phyloP scores from a whole-genome alignment of 2,329 filamentous ascomycete species.

The Sporothrix globosa region DNA sequence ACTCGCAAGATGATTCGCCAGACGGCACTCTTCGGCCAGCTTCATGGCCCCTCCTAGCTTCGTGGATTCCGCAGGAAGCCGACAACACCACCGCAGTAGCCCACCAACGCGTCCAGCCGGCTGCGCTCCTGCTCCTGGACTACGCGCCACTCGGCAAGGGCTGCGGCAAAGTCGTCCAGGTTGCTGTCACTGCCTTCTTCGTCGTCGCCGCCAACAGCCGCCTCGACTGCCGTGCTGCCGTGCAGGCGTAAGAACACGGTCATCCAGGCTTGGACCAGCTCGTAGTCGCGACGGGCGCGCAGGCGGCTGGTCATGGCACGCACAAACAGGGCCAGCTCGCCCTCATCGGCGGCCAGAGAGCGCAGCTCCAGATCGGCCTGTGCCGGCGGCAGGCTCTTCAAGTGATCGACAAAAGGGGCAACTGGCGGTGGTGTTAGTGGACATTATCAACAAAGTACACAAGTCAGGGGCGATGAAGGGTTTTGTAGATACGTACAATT shows the following conservation, averaged over 20 bases:
- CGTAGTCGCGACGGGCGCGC: slow-evolving; percentile 75
- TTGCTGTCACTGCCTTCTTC: slow-evolving; percentile 42
- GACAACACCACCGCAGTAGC: slow-evolving; percentile 85
- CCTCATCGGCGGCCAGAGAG: slow-evolving; percentile 61
- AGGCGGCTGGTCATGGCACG: slow-evolving; percentile 75
- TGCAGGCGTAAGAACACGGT: slow-evolving; percentile 86
- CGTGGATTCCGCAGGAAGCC: slow-evolving; percentile 72
- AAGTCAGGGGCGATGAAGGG: no score
- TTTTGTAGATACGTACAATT: slow-evolving; percentile 57
- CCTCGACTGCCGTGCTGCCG: slow-evolving; percentile 33
- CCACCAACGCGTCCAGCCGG: slow-evolving; percentile 74
- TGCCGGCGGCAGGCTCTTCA: slow-evolving; percentile 80
- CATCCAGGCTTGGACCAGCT: slow-evolving; percentile 97
- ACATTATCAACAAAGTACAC: no score
- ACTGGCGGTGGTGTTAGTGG: slow-evolving; percentile 43
- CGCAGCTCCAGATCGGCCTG: slow-evolving; percentile 90
- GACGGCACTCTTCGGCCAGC: background rate
- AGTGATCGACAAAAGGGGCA: slow-evolving; percentile 70
- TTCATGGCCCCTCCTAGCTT: slow-evolving; percentile 44
- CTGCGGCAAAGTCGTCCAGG: slow-evolving; percentile 39
- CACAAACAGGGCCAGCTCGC: slow-evolving; percentile 80
- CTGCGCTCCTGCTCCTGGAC: slow-evolving; percentile 72
- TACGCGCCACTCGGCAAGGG: slow-evolving; percentile 69
- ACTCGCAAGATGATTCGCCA: background rate
- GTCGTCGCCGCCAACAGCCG: background rate